phyloP scores from a whole-genome alignment of 2,329 filamentous ascomycete species.

The Hirsutella thompsonii region DNA sequence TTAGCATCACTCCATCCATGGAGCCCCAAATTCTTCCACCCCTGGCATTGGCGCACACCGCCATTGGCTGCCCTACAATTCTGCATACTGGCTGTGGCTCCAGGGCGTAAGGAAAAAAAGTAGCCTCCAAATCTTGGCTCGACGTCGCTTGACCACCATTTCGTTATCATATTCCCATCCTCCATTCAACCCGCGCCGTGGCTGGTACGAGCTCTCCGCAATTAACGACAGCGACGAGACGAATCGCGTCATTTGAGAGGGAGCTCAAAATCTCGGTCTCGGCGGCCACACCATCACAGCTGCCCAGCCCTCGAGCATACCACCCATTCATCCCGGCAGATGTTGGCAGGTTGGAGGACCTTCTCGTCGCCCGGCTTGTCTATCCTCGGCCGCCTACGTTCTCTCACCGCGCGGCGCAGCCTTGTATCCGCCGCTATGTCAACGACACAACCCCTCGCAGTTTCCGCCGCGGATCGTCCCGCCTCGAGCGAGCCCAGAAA shows the following conservation, averaged over 20 bases:
- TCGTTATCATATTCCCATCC: too few relatives aligned
- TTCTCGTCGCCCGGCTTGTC: too few relatives aligned
- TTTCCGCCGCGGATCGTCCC: background rate
- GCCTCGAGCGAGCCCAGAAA: background rate
- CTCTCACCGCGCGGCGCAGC: too few relatives aligned
- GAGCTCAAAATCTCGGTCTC: too few relatives aligned
- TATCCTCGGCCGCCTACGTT: too few relatives aligned
- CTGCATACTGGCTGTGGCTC: background rate
- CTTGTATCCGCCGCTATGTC: background rate
- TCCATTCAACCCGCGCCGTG: too few relatives aligned
- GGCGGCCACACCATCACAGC: too few relatives aligned
- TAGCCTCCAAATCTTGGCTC: background rate
- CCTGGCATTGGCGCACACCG: background rate
- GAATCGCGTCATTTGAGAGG: background rate
- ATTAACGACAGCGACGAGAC: background rate
- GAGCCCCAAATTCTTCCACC: background rate
- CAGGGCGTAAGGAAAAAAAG: background rate
- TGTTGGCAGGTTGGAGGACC: too few relatives aligned
- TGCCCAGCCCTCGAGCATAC: too few relatives aligned
- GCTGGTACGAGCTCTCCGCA: too few relatives aligned
- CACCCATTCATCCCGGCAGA: too few relatives aligned
- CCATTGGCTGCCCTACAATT: background rate
- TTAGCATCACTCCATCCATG: background rate
- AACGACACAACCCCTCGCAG: background rate
- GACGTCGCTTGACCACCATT: background rate